Base-by-base conservation (phyloP, 1,284 basidiomycete genomes). In the Abortiporus biennis region DNA sequence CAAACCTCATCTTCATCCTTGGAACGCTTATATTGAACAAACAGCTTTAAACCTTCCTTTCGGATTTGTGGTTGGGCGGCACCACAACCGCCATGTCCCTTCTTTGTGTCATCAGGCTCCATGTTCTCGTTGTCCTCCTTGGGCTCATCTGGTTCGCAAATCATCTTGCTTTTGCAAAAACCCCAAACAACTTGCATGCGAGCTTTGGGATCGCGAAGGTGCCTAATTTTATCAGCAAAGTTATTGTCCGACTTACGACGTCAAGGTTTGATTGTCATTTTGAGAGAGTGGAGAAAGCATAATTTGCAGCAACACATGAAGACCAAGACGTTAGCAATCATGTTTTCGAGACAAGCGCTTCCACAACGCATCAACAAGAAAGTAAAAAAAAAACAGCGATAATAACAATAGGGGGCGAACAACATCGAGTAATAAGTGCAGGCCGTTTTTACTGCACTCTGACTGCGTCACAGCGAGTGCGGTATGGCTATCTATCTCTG, bases 41-140 rank as follows among this genome's bases (percentile, higher is more conserved):
- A 95, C 25, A 99, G 72, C 68, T 98, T 98, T 48, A 99, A 65
- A 5, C 92, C 96, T 62, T 99, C 95, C 64, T 95, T 97, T 50
- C 96, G 73, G 55, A 98, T 82, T 44, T 80, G 72, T 2, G 96
- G 96, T 65, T 99, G 96, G 9, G 78, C 63, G 54, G 93, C 91
- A 38, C 96, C 96, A 65, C 96, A 99, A 25, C 96, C 96, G 29
- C 93, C 94, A 52, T 99, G 96, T 0, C 91, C 89, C 55, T 80
- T 85, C 71, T 87, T 89, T 35, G 72, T 65, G 49, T 85, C 84
- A 34, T 85, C 85, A 33, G 65, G 73, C 21, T 91, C 87, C n/a
- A 65, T 69, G 17, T 81, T 83, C 17, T 79, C 85, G 42, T 79
- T 81, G 50, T 95, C 92, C 50, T 91, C 88, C 62, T 89, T 86